These are phyloP conservation scores for Pinus tabuliformis DNA, from an alignment of 75 land plant genomes.

Conservation along the genomic window DNA sequence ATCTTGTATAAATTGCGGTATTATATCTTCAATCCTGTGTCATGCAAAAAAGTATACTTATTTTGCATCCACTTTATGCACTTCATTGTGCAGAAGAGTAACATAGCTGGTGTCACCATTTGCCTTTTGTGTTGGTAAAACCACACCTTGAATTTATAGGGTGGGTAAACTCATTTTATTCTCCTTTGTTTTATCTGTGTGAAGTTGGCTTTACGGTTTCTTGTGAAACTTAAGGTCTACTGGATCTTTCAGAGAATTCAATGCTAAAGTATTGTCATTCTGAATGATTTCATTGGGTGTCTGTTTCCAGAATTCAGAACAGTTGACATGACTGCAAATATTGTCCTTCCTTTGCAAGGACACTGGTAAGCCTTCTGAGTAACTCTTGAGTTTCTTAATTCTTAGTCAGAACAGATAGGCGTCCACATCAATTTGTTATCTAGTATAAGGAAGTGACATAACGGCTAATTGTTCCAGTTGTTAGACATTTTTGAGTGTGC, in stretches of 20 bases:
- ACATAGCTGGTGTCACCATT: no score
- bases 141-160: no score
- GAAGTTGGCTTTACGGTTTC: constrained; percentile 14
- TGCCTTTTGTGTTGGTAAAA: no score
- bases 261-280: constrained; percentile 8
- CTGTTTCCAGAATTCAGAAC: constrained; percentile 18
- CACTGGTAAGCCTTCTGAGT: constrained; percentile 9
- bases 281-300: constrained; percentile 14
- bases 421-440: constrained; percentile 5
- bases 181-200: not conserved
- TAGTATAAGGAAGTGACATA: not conserved
- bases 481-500: not conserved
- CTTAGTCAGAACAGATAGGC: not conserved
- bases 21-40: no score
- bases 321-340: constrained; percentile 16
- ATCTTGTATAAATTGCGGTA: no score
- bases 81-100: no score
- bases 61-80: no score
- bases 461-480: not conserved
- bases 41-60: no score
- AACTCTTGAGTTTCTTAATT: constrained; percentile 8
- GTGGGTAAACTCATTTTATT: not conserved
- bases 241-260: constrained; percentile 11
- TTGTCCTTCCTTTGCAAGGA: constrained; percentile 19
- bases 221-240: constrained; percentile 10